Evolutionary conservation across 345 rosid species (phyloP).

Genomic region (Toxicodendron radicans): DNA sequence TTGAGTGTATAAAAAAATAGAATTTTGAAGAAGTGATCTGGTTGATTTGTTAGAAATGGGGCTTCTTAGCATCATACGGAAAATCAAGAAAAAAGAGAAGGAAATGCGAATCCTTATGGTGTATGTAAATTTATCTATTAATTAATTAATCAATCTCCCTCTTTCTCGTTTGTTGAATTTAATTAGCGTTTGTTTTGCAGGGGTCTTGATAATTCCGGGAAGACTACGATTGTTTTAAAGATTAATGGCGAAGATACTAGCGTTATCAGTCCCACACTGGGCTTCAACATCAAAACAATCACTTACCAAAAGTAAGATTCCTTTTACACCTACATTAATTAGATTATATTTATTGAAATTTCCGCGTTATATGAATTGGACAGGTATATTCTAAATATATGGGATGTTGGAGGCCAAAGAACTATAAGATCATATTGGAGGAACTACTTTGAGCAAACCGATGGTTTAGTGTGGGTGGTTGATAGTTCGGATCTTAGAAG

Average conservation of each 20-base stretch:
- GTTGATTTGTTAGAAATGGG: slow-evolving; percentile 34
- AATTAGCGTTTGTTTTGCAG: slow-evolving; percentile 29
- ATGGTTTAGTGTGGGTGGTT: slow-evolving; percentile 96
- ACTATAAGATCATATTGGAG: slow-evolving; percentile 95
- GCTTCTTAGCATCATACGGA: slow-evolving; percentile 68
- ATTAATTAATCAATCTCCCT: not conserved
- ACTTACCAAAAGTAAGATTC: slow-evolving; percentile 59
- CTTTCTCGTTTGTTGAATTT: not conserved
- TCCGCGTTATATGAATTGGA: slow-evolving; percentile 13
- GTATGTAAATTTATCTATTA: slow-evolving; percentile 35
- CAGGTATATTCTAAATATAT: slow-evolving; percentile 82
- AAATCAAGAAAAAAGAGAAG: slow-evolving; percentile 91
- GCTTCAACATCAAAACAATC: slow-evolving; percentile 89
- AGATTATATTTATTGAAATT: not conserved
- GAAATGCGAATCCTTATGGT: slow-evolving; percentile 98
- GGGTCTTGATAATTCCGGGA: slow-evolving; percentile 93
- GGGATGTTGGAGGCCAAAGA: slow-evolving; percentile 97
- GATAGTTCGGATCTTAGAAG: slow-evolving; percentile 93
- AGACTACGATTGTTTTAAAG: slow-evolving; percentile 90
- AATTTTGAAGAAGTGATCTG: not conserved
- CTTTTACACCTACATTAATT: not conserved
- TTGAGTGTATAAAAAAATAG: not conserved
- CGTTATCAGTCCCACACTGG: slow-evolving; percentile 88
- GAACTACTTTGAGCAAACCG: slow-evolving; percentile 96
- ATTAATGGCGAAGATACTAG: slow-evolving; percentile 94